phyloP scores from a whole-genome alignment of 495 filamentous ascomycete species.

The Trichoderma orchidacearum region DNA sequence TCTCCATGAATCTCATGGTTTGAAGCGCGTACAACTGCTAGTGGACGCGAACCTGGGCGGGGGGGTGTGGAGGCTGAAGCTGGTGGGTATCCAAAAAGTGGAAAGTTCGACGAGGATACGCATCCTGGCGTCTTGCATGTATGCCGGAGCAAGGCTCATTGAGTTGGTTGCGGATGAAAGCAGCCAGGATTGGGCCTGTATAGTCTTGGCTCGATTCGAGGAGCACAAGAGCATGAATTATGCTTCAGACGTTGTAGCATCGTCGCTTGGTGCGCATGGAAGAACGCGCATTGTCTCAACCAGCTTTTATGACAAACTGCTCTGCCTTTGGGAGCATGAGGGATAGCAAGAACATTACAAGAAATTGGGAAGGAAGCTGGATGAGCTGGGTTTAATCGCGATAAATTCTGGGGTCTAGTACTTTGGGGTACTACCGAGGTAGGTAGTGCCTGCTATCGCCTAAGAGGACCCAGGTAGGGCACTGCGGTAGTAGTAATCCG shows the following conservation, averaged over 20 bases:
- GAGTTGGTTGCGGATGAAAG: conserved; percentile 19
- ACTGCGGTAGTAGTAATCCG: no score
- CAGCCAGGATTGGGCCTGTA: conserved; percentile 13
- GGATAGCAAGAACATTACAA: background rate
- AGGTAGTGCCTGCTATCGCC: no score
- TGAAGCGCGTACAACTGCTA: conserved; percentile 26
- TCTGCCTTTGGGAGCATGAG: conserved; percentile 63
- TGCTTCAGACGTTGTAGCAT: conserved; percentile 58
- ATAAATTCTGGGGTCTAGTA: no score
- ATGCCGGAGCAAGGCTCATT: conserved; percentile 65
- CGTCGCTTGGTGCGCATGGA: conserved; percentile 4
- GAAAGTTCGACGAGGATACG: conserved; percentile 21
- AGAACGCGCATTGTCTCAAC: conserved; percentile 51
- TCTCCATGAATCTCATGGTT: conserved; percentile 10
- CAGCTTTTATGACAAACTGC: conserved; percentile 76
- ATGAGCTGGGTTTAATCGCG: no score
- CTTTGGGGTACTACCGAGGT: no score
- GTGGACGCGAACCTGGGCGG: conserved; percentile 61
- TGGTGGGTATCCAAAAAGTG: conserved; percentile 22
- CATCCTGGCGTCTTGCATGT: conserved; percentile 87
- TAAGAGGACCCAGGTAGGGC: no score
- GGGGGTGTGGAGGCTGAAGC: conserved; percentile 80
- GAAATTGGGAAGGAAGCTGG: no score
- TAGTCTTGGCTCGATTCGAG: conserved; percentile 60
- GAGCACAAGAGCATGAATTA: conserved; percentile 96